Evolutionary conservation across 2,329 filamentous ascomycete genomes (phyloP).

Genomic region (Sphaerostilbella broomeana): DNA sequence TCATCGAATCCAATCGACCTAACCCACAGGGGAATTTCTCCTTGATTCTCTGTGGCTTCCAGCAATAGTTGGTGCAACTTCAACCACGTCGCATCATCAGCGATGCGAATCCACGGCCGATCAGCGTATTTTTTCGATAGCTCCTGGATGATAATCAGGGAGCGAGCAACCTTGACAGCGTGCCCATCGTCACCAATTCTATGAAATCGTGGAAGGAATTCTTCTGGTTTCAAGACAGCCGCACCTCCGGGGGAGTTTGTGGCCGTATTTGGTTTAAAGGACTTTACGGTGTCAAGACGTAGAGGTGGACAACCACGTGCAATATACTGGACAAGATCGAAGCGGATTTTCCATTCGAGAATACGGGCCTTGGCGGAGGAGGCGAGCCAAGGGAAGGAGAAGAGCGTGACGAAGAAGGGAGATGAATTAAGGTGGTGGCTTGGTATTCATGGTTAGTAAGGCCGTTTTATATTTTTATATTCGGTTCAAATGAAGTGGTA

Average conservation of each 20-base stretch:
- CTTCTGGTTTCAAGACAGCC: slow-evolving; percentile 40
- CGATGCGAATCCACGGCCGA: slow-evolving; percentile 45
- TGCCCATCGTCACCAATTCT: slow-evolving; percentile 70
- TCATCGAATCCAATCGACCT: slow-evolving; percentile 56
- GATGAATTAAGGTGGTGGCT: slow-evolving; percentile 66
- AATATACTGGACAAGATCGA: slow-evolving; percentile 68
- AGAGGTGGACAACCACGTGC: slow-evolving; percentile 59
- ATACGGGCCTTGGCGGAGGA: slow-evolving; percentile 57
- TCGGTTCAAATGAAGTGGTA: too few relatives aligned
- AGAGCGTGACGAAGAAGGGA: slow-evolving; percentile 68
- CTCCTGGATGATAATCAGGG: slow-evolving; percentile 57
- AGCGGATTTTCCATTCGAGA: slow-evolving; percentile 74
- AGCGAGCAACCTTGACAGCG: slow-evolving; percentile 65
- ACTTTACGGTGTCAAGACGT: slow-evolving; percentile 48
- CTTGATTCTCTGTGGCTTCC: slow-evolving; percentile 50
- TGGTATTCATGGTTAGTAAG: neutral
- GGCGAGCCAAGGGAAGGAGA: slow-evolving; percentile 54
- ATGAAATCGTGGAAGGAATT: slow-evolving; percentile 42
- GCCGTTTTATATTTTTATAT: neutral
- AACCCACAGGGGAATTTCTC: slow-evolving; percentile 54
- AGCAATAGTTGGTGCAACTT: slow-evolving; percentile 55
- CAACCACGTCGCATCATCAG: slow-evolving; percentile 52
- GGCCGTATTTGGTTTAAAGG: slow-evolving; percentile 48
- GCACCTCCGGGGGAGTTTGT: too few relatives aligned
- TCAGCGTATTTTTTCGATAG: slow-evolving; percentile 39